Conservation (phyloP, 805 yeast species). For the Tetrapisispora namnaoensis region DNA sequence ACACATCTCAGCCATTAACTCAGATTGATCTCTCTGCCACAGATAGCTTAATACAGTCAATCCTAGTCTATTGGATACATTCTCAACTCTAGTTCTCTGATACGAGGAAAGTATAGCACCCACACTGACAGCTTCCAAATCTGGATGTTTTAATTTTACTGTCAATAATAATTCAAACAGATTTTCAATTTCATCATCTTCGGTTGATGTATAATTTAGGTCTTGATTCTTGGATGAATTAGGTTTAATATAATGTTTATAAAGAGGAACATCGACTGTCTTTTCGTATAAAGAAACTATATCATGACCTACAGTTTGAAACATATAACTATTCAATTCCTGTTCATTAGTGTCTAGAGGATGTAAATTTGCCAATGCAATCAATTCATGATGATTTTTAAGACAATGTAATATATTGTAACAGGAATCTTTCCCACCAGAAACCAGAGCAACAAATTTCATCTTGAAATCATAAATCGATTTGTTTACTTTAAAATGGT, state of each 20-base stretch:
- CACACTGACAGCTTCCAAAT: slow-evolving; percentile 76
- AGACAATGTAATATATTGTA: slow-evolving; percentile 80
- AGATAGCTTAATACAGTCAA: slow-evolving; percentile 63
- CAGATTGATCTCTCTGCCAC: slow-evolving; percentile 83
- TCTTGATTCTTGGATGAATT: slow-evolving; percentile 56
- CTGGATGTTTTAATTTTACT: slow-evolving; percentile 52
- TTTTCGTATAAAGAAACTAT: slow-evolving; percentile 53
- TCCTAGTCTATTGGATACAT: slow-evolving; percentile 69
- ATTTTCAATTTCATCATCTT: slow-evolving; percentile 83
- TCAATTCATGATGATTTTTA: slow-evolving; percentile 75
- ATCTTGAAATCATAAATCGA: slow-evolving; percentile 31
- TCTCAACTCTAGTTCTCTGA: slow-evolving; percentile 88
- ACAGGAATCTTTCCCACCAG: slow-evolving; percentile 96
- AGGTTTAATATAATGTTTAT: slow-evolving; percentile 46
- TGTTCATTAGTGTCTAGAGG: slow-evolving; percentile 45
- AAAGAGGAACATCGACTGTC: slow-evolving; percentile 74
- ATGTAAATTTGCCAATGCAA: slow-evolving; percentile 75
- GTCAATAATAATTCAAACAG: slow-evolving; percentile 42
- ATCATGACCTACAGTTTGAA: slow-evolving; percentile 93
- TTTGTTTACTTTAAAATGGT: too few species aligned
- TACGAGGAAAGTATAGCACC: slow-evolving; percentile 96
- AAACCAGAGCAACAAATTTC: slow-evolving; percentile 86
- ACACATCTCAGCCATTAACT: slow-evolving; percentile 77
- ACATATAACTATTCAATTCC: slow-evolving; percentile 93
- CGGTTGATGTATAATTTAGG: slow-evolving; percentile 60